Conservation (phyloP, 2,329 filamentous ascomycete species). For the Aspergillus jensenii region DNA sequence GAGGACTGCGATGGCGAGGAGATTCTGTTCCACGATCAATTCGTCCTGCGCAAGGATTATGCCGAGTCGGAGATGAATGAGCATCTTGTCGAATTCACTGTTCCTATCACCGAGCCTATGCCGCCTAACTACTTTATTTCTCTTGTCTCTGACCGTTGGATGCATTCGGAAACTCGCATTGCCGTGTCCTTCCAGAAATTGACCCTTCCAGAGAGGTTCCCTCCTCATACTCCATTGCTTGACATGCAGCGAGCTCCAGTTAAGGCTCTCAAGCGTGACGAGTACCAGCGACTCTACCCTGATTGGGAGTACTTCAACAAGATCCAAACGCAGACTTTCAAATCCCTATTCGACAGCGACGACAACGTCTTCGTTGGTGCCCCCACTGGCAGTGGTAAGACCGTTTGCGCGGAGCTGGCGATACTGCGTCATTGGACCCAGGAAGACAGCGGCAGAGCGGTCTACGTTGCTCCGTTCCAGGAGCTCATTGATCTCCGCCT, state of each 20-base stretch:
- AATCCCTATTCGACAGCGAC: conserved; percentile 84
- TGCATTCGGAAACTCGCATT: conserved; percentile 93
- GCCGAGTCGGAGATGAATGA: conserved; percentile 83
- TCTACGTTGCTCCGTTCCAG: conserved; percentile 94
- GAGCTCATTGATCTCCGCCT: conserved; percentile 81
- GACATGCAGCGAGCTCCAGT: conserved; percentile 91
- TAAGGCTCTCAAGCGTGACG: conserved; percentile 80
- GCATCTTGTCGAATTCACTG: conserved; percentile 93
- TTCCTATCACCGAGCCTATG: conserved; percentile 95
- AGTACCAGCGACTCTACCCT: conserved; percentile 78
- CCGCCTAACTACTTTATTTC: conserved; percentile 98
- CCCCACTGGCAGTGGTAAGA: conserved; percentile 95
- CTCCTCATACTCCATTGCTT: conserved; percentile 85
- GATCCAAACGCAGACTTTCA: conserved; percentile 96
- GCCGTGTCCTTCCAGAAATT: conserved; percentile 94
- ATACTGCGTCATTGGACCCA: conserved; percentile 84
- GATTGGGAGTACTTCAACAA: conserved; percentile 91
- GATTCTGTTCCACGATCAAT: conserved; percentile 91
- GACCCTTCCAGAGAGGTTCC: conserved; percentile 91
- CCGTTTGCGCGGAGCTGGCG: conserved; percentile 92
- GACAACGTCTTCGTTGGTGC: conserved; percentile 92
- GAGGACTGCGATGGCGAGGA: conserved; percentile 98
- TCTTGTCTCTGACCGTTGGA: conserved; percentile 92
- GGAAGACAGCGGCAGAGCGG: conserved; percentile 70
- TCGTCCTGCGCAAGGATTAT: conserved; percentile 87